Base-by-base conservation (phyloP, 192 early-diverging fungal genomes). In the Gaertneriomyces semiglobifer region DNA sequence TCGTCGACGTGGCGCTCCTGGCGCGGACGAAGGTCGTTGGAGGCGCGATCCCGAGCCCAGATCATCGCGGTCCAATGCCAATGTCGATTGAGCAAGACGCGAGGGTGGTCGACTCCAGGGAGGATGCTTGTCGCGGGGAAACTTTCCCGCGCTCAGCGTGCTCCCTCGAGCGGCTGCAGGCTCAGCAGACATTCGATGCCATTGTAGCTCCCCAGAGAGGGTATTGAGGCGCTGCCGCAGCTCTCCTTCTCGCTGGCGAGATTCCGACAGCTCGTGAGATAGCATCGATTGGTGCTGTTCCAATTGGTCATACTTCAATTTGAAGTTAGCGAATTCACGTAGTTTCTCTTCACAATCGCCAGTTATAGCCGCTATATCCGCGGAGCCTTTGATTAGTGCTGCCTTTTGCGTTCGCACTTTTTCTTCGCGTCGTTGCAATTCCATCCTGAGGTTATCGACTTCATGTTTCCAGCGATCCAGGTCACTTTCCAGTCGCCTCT, bases 401-500 rank as follows among this genome's bases (percentile, higher is more conserved):
- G 25, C 25, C 2, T 33, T 33, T 33, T 33, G 25, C 25, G 25
- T 33, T 33, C 25, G 25, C 25, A 33, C 25, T 2, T 33, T 33
- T 2, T 33, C 25, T 33, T 33, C 25, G 25, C 25, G 25, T 33
- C 25, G 25, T 2, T 33, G 25, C 25, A 33, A 33, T 33, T 33
- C 25, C 25, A 33, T 33, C 25, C 25, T 33, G 25, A 33, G 25
- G 25, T 33, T 33, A 33, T 33, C 25, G 25, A 33, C 25, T 33
- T 33, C 25, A 33, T 33, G 25, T 42, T 63, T 50, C 7, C 38
- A 20, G 0, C 44, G 58, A 10, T n/a, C 53, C 6, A 74, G 47
- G 42, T 69, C 66, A n/a, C 10, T 55, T 42, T 38, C 67, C 44
- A 74, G 33, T 16, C 19, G 48, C 10, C 63, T 41, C 4, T 33